These are phyloP conservation scores for Hortiboletus flavorubellus DNA, from an alignment of 768 basidiomycete genomes.

Conservation along the genomic window DNA sequence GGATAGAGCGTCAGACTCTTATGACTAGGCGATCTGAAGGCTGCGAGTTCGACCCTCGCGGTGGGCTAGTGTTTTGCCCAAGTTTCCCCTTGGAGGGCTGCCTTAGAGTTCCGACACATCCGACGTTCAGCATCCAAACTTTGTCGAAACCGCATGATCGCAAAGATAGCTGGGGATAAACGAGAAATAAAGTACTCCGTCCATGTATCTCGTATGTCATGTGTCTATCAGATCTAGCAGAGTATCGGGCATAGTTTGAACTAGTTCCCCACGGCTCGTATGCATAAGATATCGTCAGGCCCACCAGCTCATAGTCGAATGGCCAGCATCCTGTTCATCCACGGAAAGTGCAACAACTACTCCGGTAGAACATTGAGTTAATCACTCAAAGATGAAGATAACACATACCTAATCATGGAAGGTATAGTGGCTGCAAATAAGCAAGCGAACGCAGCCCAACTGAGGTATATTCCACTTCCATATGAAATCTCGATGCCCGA, in stretches of 20 bases:
- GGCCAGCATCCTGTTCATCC: slow-evolving; percentile 44
- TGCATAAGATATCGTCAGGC: slow-evolving; percentile 18
- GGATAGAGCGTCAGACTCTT: slow-evolving; percentile 69
- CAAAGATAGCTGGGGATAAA: slow-evolving; percentile 11
- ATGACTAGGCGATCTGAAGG: slow-evolving; percentile 51
- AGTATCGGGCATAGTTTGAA: slow-evolving; percentile 4
- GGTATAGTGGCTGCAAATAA: slow-evolving; percentile 65
- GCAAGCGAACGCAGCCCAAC: slow-evolving; percentile 74
- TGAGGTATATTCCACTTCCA: slow-evolving; percentile 60
- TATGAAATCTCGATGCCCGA: slow-evolving; percentile 63
- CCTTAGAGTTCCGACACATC: neutral
- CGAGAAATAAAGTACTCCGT: slow-evolving; percentile 23
- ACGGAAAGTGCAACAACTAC: slow-evolving; percentile 80
- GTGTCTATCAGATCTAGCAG: neutral
- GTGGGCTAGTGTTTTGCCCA: slow-evolving; percentile 44
- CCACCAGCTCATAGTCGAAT: slow-evolving; percentile 19
- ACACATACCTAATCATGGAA: slow-evolving; percentile 69
- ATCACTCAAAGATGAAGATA: neutral
- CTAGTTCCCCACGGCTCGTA: slow-evolving; percentile 2
- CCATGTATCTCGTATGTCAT: slow-evolving; percentile 7
- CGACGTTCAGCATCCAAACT: neutral
- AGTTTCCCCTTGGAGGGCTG: too few species aligned
- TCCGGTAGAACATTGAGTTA: neutral
- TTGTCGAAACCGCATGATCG: neutral
- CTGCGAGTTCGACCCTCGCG: slow-evolving; percentile 65